Evolutionary conservation across 2,329 filamentous ascomycete species (phyloP).

Genomic region (Botrytis fragariae): DNA sequence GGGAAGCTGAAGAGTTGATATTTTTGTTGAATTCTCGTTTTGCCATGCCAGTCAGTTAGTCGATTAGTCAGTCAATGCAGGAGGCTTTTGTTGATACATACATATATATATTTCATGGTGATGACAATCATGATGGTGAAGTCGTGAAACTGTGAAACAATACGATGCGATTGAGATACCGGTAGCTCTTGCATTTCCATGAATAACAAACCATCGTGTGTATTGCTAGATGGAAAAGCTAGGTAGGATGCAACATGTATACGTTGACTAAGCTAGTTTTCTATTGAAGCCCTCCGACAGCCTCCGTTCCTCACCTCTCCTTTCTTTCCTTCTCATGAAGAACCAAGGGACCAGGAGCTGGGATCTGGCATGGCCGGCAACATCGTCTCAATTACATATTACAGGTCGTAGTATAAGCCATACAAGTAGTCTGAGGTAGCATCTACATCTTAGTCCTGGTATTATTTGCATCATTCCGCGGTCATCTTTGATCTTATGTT

Average conservation of each 20-base stretch:
- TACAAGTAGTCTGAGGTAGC: not conserved
- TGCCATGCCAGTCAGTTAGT: slow-evolving; percentile 13
- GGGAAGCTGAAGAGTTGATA: not conserved
- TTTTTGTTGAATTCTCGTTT: not conserved
- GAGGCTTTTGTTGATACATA: slow-evolving; percentile 19
- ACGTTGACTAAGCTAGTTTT: too few relatives aligned
- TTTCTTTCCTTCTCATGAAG: not conserved
- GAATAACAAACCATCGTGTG: too few relatives aligned
- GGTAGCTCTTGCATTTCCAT: not conserved
- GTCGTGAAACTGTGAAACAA: not conserved
- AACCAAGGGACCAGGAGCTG: not conserved
- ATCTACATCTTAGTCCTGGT: not conserved
- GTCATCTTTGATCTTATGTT: not conserved
- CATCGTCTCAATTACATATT: not conserved
- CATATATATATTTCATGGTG: not conserved
- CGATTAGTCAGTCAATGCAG: slow-evolving; percentile 21
- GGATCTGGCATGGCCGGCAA: not conserved
- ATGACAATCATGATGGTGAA: not conserved
- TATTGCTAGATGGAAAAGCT: too few relatives aligned
- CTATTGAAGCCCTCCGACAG: too few relatives aligned
- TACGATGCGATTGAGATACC: not conserved
- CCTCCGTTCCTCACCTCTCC: too few relatives aligned
- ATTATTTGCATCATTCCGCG: not conserved
- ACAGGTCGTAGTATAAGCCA: not conserved
- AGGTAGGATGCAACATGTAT: not conserved